Conservation (phyloP, 306 rosid species). For the Cucumis hystrix region DNA sequence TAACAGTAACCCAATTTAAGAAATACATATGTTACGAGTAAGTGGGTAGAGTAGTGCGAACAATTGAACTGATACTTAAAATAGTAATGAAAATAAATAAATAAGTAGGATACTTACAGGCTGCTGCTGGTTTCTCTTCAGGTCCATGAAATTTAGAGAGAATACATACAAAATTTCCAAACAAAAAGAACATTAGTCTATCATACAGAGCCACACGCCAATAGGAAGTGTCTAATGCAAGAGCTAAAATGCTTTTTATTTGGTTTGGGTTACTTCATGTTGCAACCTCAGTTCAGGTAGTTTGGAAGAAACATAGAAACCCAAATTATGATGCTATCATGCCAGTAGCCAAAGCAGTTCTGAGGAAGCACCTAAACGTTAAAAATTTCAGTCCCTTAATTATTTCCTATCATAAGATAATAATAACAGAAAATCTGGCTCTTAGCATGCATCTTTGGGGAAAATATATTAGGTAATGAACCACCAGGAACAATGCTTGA, state of each 20-base stretch:
- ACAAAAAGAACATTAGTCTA: slow-evolving; percentile 23
- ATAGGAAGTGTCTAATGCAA: neutral
- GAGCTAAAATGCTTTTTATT: neutral
- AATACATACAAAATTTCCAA: slow-evolving; percentile 13
- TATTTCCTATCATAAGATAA: neutral
- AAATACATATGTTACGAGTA: neutral
- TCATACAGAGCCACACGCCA: neutral
- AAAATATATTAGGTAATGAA: neutral
- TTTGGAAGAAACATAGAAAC: neutral
- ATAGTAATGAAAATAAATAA: neutral
- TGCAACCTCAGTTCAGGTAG: neutral
- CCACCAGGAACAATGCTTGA: neutral
- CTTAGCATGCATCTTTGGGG: neutral
- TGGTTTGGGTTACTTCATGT: neutral
- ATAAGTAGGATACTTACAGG: slow-evolving; percentile 43
- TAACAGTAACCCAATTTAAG: neutral
- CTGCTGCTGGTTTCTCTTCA: slow-evolving; percentile 93
- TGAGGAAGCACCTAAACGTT: neutral
- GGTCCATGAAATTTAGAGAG: slow-evolving; percentile 33
- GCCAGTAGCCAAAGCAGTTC: neutral
- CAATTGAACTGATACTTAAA: neutral
- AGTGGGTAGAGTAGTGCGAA: neutral
- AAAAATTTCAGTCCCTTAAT: neutral
- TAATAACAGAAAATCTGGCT: neutral
- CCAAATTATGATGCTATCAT: neutral